Base-by-base conservation (phyloP, 2,329 filamentous ascomycete genomes). In the Alternaria angustiovoidea region DNA sequence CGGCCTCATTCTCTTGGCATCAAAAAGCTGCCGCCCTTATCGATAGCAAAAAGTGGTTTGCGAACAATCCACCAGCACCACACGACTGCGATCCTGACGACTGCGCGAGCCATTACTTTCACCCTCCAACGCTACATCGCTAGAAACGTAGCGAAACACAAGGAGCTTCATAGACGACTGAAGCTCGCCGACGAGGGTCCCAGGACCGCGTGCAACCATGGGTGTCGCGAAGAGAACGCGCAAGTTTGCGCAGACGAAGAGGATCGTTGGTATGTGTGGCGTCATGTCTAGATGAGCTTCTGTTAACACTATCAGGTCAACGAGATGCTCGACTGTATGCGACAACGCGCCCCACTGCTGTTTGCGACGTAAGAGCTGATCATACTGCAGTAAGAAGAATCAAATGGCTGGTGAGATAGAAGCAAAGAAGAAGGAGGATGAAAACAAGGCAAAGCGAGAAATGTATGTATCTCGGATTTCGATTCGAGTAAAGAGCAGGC, bases 151-250 rank as follows among this genome's bases (percentile, higher is more conserved):
- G 30, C 16, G 16, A 38, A 3, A 26, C 28, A 5, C 4, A 7
- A 56, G 0, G 3, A 16, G 12, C 5, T 36, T 48, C 5, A 22
- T 3, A 32, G 0, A n/a, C 20, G 11, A 14, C 22, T 20, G 4
- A 16, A 46, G n/a, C 7, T 22, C 14, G 14, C 20, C 2, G 18
- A 20, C 43, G 12, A 26, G n/a, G 1, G 14, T n/a, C 28, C 54
- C 57, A 64, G 53, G 36, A 61, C 59, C 28, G 30, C 59, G 53
- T 62, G 57, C 67, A 69, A 78, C 63, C 36, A 97, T 97, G 94
- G 94, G 93, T 81, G 88, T 93, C 69, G 88, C 89, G 65, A 97
- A 96, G 84, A 92, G 89, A 79, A 96, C 92, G 54, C 89, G 94
- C 83, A 97, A 97, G 83, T 98, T 97, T 79, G 94, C 89, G 60